Evolutionary conservation across 768 basidiomycete species (phyloP), one percentile per base, ranked within the genome.

Genomic region (Trametes cinnabarina): DNA sequence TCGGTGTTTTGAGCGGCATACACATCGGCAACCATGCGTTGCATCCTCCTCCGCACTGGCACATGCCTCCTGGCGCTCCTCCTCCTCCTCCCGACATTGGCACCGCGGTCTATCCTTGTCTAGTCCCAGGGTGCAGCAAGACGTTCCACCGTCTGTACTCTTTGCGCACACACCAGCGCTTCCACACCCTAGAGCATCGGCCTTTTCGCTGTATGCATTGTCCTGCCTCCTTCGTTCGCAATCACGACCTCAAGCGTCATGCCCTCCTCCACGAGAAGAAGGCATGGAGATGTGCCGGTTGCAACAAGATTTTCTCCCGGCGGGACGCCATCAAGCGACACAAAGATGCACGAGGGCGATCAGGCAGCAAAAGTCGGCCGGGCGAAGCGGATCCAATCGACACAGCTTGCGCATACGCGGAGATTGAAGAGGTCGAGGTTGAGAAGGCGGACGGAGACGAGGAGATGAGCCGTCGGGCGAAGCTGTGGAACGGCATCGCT

Each of bases 161-260:
- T 62, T 78, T 92, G 8, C 86, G 89, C 5, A 79, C 82, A 3
- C 90, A 92, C 70, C 83, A 88, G 65, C 84, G 83, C 37, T 70
- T 82, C 28, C 89, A 91, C 64, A 76, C 86, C 3, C 56, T 66
- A 37, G 64, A 65, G 3, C 82, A 86, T 62, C 82, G 88, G 9
- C 87, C 88, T 0, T 87, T 79, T 69, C 79, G 81, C 15, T 90
- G 90, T 63, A 72, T 67, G 1, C 68, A 72, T 3, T 92, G 90
- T 57, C 84, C 89, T 6, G 87, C 87, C 4, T 86, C 87, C 15
- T 92, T 92, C 70, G 83, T 85, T 3, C 81, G 90, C 47, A 88
- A 87, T 60, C 89, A 91, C 62, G 90, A 91, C 68, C 77, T 90
- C 46, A 90, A 88, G 72, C 82, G 90, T n/a, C 90, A 92, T 69